Percentiles rank a stretch among this genome's conserved stretches.
These are phyloP conservation scores for Diaporthe eres DNA, from an alignment of 2,329 filamentous ascomycete species.

Conservation along the genomic window DNA sequence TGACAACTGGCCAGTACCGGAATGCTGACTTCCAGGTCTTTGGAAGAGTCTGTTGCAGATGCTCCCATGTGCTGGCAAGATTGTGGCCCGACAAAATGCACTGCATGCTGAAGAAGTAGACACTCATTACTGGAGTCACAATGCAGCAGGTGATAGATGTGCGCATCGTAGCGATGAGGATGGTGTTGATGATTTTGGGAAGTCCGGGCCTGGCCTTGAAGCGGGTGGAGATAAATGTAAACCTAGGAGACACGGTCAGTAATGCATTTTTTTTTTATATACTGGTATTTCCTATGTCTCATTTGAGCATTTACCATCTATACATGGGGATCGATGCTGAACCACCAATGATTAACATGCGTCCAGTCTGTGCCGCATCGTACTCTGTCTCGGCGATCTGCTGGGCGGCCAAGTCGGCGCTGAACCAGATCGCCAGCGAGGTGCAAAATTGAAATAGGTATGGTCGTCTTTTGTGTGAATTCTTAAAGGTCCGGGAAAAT, in stretches of 20 bases:
- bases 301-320: not conserved
- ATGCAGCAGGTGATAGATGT: slow-evolving; percentile 12
- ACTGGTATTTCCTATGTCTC: not conserved
- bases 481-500: not conserved
- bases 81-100: not conserved
- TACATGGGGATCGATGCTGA: not conserved
- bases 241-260: not conserved
- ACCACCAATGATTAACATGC: slow-evolving; percentile 14
- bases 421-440: slow-evolving; percentile 2
- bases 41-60: not conserved
- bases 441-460: not conserved
- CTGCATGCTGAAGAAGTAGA: slow-evolving; percentile 22
- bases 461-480: not conserved
- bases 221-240: not conserved
- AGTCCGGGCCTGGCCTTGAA: not conserved
- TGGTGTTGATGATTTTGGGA: not conserved
- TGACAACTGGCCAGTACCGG: slow-evolving; percentile 14
- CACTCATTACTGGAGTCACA: not conserved
- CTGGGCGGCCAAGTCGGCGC: not conserved
- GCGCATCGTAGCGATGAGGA: not conserved
- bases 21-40: not conserved
- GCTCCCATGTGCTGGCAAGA: not conserved
- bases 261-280: not conserved
- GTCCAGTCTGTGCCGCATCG: slow-evolving; percentile 8
- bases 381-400: not conserved